These are phyloP conservation scores for Gossypium sturtianum DNA, from an alignment of 345 rosid genomes.

Conservation along the genomic window DNA sequence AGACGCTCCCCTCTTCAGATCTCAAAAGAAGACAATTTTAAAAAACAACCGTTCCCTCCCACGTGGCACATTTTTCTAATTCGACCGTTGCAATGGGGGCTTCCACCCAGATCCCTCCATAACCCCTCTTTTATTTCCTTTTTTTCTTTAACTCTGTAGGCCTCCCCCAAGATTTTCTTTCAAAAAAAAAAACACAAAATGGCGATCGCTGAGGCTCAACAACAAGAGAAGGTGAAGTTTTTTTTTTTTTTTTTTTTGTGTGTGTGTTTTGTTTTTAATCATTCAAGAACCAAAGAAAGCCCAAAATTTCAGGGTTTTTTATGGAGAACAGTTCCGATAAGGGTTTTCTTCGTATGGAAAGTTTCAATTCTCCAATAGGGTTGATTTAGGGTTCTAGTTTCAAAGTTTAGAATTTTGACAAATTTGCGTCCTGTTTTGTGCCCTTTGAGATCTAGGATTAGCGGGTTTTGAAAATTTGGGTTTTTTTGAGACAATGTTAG, in stretches of 20 bases:
- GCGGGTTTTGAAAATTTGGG: background rate
- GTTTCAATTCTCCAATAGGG: background rate
- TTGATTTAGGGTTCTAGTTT: background rate
- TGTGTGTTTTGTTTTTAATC: background rate
- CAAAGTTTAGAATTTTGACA: background rate
- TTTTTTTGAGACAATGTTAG: background rate
- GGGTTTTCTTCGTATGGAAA: background rate
- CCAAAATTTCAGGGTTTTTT: background rate
- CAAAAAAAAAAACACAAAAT: slow-evolving; percentile 12
- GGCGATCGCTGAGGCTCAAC: slow-evolving; percentile 70
- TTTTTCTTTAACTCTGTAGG: background rate
- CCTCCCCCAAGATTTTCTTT: background rate
- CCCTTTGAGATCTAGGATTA: slow-evolving; percentile 6
- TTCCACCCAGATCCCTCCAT: background rate
- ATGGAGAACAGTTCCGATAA: background rate
- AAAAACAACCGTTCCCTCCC: slow-evolving; percentile 17
- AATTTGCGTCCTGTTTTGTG: background rate
- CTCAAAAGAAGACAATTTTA: slow-evolving; percentile 8
- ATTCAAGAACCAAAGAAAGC: background rate
- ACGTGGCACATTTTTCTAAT: slow-evolving; percentile 29
- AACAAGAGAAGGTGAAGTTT: slow-evolving; percentile 46
- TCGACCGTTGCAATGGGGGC: slow-evolving; percentile 61
- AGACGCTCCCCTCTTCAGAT: slow-evolving; percentile 32
- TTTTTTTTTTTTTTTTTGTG: background rate
- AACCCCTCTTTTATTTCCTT: background rate